A percentile compares a stretch with the other conserved stretches of the same genome.
Conservation (phyloP, 139 green algal species). For the Chlorella sorokiniana region DNA sequence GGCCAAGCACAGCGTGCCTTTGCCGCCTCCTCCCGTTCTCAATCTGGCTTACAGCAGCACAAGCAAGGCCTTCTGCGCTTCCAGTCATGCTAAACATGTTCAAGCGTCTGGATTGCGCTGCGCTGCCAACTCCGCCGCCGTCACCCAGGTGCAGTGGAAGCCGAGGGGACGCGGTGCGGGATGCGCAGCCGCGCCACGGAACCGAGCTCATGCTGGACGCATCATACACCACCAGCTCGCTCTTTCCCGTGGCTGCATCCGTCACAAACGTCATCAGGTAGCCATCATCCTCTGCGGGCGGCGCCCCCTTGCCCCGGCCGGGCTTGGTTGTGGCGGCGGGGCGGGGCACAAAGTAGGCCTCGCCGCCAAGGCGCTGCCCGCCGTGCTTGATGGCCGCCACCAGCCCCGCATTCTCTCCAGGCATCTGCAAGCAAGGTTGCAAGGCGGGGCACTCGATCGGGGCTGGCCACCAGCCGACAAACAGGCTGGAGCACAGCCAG, state of each 20-base stretch:
- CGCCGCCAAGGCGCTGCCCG: slow-evolving; percentile 49
- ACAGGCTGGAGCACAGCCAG: no score
- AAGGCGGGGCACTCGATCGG: no score
- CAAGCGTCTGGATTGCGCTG: not conserved
- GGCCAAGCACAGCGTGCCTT: no score
- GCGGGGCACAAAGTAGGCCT: slow-evolving; percentile 72
- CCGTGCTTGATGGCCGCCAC: slow-evolving; percentile 55
- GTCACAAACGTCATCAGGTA: slow-evolving; percentile 73
- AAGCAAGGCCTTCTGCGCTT: no score
- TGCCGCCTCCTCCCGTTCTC: no score
- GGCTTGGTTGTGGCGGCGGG: slow-evolving; percentile 14
- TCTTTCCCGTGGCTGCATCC: slow-evolving; percentile 38
- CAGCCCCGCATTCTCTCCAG: not conserved
- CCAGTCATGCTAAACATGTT: not conserved
- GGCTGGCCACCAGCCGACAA: no score
- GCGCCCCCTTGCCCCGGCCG: not conserved
- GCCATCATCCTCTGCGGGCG: slow-evolving; percentile 79
- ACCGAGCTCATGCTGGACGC: slow-evolving; percentile 66
- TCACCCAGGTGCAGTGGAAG: slow-evolving; percentile 67
- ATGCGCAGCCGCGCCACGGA: slow-evolving; percentile 64
- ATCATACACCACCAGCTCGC: slow-evolving; percentile 64
- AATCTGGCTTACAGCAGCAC: no score
- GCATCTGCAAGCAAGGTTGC: no score
- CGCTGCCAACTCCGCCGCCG: not conserved
- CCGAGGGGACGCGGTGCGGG: slow-evolving; percentile 64